Base-by-base conservation (phyloP, 2,329 filamentous ascomycete species). In the Pseudocercospora vitis region DNA sequence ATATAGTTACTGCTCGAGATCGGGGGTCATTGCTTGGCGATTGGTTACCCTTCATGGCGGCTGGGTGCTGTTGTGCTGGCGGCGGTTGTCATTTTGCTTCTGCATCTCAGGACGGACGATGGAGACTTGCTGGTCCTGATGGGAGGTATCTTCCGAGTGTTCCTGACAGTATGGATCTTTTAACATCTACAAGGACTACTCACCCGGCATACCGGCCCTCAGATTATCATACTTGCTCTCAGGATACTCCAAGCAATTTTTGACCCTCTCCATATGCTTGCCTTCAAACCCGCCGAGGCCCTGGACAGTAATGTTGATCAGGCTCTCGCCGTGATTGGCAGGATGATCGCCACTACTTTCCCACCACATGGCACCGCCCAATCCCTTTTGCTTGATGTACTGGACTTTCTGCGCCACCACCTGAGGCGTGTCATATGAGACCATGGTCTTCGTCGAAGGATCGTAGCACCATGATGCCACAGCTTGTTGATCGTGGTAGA, bases 291-390 rank as follows among this genome's bases (percentile, higher is more conserved):
- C 72, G 4, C 73, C 73, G 28, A 77, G 57, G 11, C 70, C 68
- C 33, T 68, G 65, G 19, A 73, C 70, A n/a, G 73, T 68, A 33
- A 71, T 67, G 26, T 64, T 63, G 48, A 78, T 90, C 66, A 96
- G 69, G 63, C 88, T 92, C 0, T 78, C 75, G 7, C 47, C 51
- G 4, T 60, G 50, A 0, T 83, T 84, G 8, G 33, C 28, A 2
- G 72, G 68, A 67, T 84, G 85, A 69, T 96, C 92, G 1, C 82
- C 85, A 65, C 87, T 92, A 64, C 84, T 89, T 74, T 96, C 91
- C 89, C 89, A 95, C 90, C 90, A 97, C 91, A 97, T 96, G n/a
- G 81, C 89, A 14, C 92, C 92, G 1, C 91, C 91, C 0, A 96
- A 79, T 0, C 82, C 77, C 39, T 79, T 75, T 16, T 81, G 70